Evolutionary conservation across 169 alveolate genomes (phyloP).

Genomic region (Cryptosporidium muris): DNA sequence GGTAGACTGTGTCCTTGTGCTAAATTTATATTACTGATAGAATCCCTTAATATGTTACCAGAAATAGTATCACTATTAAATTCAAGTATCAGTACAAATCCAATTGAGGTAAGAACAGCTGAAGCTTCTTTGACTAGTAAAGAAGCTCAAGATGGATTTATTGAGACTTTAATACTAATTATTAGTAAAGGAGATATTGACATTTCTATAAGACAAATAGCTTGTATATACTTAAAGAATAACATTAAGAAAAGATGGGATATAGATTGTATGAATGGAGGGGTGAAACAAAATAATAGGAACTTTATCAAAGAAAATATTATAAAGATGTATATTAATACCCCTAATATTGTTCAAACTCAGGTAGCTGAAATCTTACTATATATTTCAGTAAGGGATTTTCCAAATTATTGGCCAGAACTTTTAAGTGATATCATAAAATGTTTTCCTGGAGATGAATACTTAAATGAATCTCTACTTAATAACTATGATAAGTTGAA

Average conservation of each 20-base stretch:
- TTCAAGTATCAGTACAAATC: slow-evolving; percentile 46
- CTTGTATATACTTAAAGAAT: slow-evolving; percentile 51
- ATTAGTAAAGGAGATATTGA: slow-evolving; percentile 39
- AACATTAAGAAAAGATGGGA: slow-evolving; percentile 61
- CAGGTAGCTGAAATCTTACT: slow-evolving; percentile 64
- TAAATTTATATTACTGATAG: no score
- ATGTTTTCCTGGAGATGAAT: slow-evolving; percentile 46
- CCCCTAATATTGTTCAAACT: slow-evolving; percentile 48
- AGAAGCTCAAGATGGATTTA: slow-evolving; percentile 43
- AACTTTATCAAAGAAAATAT: slow-evolving; percentile 41
- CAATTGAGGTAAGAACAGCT: slow-evolving; percentile 59
- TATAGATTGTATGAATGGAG: slow-evolving; percentile 64
- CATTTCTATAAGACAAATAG: slow-evolving; percentile 59
- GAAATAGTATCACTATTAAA: slow-evolving; percentile 39
- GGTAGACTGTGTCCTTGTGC: no score
- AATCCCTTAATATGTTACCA: not conserved
- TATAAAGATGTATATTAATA: slow-evolving; percentile 33
- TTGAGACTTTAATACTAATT: slow-evolving; percentile 44
- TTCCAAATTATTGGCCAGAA: slow-evolving; percentile 48
- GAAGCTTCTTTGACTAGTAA: slow-evolving; percentile 46
- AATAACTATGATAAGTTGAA: not conserved
- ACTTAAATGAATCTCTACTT: slow-evolving; percentile 2
- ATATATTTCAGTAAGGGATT: slow-evolving; percentile 51
- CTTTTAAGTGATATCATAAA: slow-evolving; percentile 32
- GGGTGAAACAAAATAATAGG: slow-evolving; percentile 33